Base-by-base conservation (phyloP, 139 green algal genomes). In the Edaphochlamys debaryana region DNA sequence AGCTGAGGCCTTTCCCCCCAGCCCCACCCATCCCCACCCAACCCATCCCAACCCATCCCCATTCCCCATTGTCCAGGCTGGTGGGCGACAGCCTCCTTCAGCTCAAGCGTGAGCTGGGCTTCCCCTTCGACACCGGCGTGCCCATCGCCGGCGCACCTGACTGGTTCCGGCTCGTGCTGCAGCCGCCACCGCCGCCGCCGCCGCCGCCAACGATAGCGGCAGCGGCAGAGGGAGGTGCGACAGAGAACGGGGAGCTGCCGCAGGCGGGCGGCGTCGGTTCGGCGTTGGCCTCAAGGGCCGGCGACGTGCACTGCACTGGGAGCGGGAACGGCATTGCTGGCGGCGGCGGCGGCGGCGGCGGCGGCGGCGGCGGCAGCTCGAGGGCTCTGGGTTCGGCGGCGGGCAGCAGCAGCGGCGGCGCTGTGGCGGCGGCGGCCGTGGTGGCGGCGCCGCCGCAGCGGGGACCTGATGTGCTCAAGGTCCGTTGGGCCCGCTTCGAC, bases 121-220 rank as follows among this genome's bases (percentile, higher is more conserved):
- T 83, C 32, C 77, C 77, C 0, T 83, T 83, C 42, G 77, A 83
- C 63, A 41, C 63, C 29, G 77, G 77, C 36, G 45, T 54, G 63
- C 63, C 64, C 62, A 83, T 83, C 23, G 19, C 64, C 3, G 77
- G 64, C 29, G 48, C 63, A 4, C 64, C 32, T 1, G 77, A 38
- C 77, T 83, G 77, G 77, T 74, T 67, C 77, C 77, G 77, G 7
- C 63, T 83, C 17, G 77, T 83, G 27, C 64, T 83, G 3, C 77
- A 81, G 60, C 75, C 75, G n/a, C 20, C 45, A 25, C 45, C 72
- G 7, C 45, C 23, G 37, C 36, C 27, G 66, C 36, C 11, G 34
- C 50, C 50, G 50, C 50, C 4, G 13, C 45, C 45, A 54, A 8
- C 48, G 9, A 20, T 20, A 23, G 36, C 34, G 50, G n/a, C 30